Conservation (phyloP, 2,329 filamentous ascomycete species). For the Epicoccum nigrum region DNA sequence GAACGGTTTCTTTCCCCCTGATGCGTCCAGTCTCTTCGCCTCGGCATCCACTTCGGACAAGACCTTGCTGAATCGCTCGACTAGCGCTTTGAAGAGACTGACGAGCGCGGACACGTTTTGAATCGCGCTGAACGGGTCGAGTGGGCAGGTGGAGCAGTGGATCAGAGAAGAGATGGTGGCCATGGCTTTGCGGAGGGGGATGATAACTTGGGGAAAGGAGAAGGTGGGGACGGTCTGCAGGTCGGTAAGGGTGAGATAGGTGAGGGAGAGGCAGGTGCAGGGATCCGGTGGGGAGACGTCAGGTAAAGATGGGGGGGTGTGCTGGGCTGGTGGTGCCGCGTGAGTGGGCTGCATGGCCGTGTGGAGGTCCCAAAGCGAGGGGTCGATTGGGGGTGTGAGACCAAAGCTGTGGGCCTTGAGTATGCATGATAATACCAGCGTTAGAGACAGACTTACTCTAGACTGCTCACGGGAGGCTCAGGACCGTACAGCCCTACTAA, state of each 20-base stretch:
- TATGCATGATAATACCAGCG: neutral
- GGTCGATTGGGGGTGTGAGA: constrained; percentile 27
- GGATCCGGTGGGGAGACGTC: constrained; percentile 16
- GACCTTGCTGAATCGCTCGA: constrained; percentile 51
- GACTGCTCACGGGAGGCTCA: constrained; percentile 5
- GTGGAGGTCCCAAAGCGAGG: constrained; percentile 33
- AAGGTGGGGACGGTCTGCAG: constrained; percentile 49
- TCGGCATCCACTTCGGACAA: constrained; percentile 51
- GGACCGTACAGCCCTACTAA: constrained; percentile 8
- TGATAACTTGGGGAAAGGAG: constrained; percentile 52
- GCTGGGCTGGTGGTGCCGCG: neutral
- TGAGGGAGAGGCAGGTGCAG: constrained; percentile 55
- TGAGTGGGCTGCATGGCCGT: no score
- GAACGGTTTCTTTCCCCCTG: constrained; percentile 49
- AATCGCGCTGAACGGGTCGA: constrained; percentile 49
- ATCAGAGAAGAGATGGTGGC: constrained; percentile 48
- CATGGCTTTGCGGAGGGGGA: constrained; percentile 52
- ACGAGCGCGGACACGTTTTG: constrained; percentile 54
- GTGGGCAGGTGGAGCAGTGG: constrained; percentile 52
- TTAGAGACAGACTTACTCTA: constrained; percentile 20
- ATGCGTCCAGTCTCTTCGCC: constrained; percentile 37
- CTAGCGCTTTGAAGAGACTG: constrained; percentile 51
- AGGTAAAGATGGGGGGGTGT: constrained; percentile 6
- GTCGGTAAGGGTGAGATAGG: constrained; percentile 53
- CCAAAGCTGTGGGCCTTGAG: neutral